Percentiles rank a stretch among this genome's conserved stretches.
These are phyloP conservation scores for Parafenestella ontariensis DNA, from an alignment of 2,329 filamentous ascomycete species.

Conservation along the genomic window DNA sequence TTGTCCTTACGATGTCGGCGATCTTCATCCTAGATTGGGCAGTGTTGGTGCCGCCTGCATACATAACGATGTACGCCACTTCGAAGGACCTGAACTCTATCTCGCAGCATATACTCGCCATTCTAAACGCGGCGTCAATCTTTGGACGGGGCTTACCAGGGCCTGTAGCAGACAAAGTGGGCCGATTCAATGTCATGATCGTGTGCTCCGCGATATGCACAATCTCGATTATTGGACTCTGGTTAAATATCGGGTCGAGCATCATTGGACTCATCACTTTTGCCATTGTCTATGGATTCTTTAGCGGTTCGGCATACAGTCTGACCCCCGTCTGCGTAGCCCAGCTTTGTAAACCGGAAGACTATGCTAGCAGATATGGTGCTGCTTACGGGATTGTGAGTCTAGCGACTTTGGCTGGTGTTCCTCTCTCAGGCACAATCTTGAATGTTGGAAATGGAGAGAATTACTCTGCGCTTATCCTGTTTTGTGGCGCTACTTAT, in stretches of 20 bases:
- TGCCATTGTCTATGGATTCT: constrained; percentile 49
- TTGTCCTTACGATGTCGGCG: constrained; percentile 28
- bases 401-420: constrained; percentile 58
- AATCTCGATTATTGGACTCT: constrained; percentile 27
- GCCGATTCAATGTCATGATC: constrained; percentile 40
- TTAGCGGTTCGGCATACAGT: constrained; percentile 48
- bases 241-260: constrained; percentile 4
- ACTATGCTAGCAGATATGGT: constrained; percentile 56
- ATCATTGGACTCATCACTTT: constrained; percentile 39
- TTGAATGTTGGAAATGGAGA: constrained; percentile 47
- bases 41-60: constrained; percentile 38
- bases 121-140: constrained; percentile 41
- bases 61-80: constrained; percentile 36
- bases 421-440: constrained; percentile 60
- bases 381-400: constrained; percentile 58
- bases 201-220: constrained; percentile 19
- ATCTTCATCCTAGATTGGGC: constrained; percentile 46
- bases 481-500: constrained; percentile 9
- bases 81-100: neutral
- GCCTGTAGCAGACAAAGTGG: constrained; percentile 37
- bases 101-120: constrained; percentile 21
- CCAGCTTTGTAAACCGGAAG: constrained; percentile 49
- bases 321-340: constrained; percentile 51
- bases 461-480: constrained; percentile 14
- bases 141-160: constrained; percentile 40